phyloP scores from a whole-genome alignment of 1,284 basidiomycete species.

The Tylopilus sp. region DNA sequence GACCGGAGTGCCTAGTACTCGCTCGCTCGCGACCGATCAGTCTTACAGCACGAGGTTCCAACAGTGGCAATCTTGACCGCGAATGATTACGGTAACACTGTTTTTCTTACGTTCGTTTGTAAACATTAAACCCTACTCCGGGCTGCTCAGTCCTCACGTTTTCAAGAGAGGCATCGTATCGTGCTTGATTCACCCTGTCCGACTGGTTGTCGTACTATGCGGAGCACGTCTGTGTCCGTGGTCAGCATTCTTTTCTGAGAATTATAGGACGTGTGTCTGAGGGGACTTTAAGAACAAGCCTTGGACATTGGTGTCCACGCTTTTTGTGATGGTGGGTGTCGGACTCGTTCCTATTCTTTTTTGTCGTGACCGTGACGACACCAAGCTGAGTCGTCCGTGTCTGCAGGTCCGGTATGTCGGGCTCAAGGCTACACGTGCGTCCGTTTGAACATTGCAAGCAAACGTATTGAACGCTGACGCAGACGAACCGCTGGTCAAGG shows the following conservation, averaged over 20 bases:
- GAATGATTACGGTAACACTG: conserved; percentile 10
- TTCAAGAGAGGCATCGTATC: conserved; percentile 8
- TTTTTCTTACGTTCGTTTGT: neutral
- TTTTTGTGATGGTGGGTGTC: conserved; percentile 10
- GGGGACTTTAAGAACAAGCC: conserved; percentile 6
- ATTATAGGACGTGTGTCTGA: neutral
- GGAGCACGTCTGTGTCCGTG: conserved; percentile 15
- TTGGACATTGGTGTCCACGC: conserved; percentile 9
- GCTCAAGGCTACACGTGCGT: conserved; percentile 2
- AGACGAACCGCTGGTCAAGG: neutral
- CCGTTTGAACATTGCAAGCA: neutral
- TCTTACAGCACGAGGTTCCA: neutral
- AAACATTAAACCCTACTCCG: neutral
- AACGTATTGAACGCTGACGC: neutral
- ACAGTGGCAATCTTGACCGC: conserved; percentile 3
- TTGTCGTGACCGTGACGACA: neutral
- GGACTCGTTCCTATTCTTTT: neutral
- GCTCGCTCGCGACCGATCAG: neutral
- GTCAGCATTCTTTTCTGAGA: neutral
- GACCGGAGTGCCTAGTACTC: neutral
- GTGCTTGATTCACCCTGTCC: neutral
- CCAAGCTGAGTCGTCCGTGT: neutral
- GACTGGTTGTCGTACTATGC: neutral
- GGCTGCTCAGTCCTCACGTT: conserved; percentile 9
- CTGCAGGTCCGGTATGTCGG: no score